These are phyloP conservation scores for Prunus campanulata DNA, from an alignment of 306 rosid species.

Conservation along the genomic window DNA sequence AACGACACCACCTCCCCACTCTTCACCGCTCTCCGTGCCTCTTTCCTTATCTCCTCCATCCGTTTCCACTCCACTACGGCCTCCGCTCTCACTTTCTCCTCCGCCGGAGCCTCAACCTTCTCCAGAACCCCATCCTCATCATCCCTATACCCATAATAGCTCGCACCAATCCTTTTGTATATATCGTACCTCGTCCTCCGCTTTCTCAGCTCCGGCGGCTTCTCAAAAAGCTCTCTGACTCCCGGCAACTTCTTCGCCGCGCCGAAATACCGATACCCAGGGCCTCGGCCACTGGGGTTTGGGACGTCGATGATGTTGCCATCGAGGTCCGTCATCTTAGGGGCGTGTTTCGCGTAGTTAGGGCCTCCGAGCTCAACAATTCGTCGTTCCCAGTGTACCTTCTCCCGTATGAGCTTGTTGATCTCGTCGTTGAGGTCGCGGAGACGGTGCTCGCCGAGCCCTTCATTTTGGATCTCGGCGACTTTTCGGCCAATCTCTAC, in stretches of 20 bases:
- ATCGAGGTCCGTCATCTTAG: slow-evolving; percentile 92
- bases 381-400: slow-evolving; percentile 83
- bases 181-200: slow-evolving; percentile 82
- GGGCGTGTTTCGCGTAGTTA: slow-evolving; percentile 55
- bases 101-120: slow-evolving; percentile 66
- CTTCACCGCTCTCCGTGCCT: slow-evolving; percentile 76
- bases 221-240: slow-evolving; percentile 77
- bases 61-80: slow-evolving; percentile 73
- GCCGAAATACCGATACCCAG: slow-evolving; percentile 86
- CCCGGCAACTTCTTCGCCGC: slow-evolving; percentile 91
- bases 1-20: slow-evolving; percentile 72
- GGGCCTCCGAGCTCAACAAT: slow-evolving; percentile 86
- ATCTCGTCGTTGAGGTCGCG: slow-evolving; percentile 96
- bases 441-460: slow-evolving; percentile 92
- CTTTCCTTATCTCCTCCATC: slow-evolving; percentile 70
- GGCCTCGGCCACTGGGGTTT: slow-evolving; percentile 91
- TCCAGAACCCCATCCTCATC: slow-evolving; percentile 85
- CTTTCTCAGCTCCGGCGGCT: slow-evolving; percentile 73
- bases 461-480: slow-evolving; percentile 95
- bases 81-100: slow-evolving; percentile 56
- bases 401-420: slow-evolving; percentile 80
- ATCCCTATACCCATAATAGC: slow-evolving; percentile 86
- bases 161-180: slow-evolving; percentile 76
- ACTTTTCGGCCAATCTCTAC: slow-evolving; percentile 92
- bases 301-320: slow-evolving; percentile 96